Evolutionary conservation across 2,329 filamentous ascomycete genomes (phyloP), one percentile per base, ranked within the genome.

Genomic region (Coniochaeta pulveracea): DNA sequence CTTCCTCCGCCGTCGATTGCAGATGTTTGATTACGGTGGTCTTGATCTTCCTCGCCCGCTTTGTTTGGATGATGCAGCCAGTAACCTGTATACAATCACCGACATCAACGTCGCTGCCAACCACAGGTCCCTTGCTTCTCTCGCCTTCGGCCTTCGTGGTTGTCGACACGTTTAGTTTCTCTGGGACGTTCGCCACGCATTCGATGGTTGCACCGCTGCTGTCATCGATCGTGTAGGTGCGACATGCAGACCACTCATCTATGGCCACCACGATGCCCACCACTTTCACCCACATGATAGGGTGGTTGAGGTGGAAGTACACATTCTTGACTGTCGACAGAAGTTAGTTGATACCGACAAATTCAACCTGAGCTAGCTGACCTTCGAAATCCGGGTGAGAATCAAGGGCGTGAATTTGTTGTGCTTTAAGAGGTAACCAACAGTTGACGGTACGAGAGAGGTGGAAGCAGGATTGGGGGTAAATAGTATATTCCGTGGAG

Each of bases 251-350:
- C 36, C 60, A 68, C 15, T 74, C 63, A 41, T 74, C 66, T 22
- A 75, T 56, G 10, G 69, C 72, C 35, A 86, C 76, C 15, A 89
- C 66, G 7, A 85, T 55, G 19, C 84, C 84, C 6, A 76, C 68
- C 19, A 88, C 54, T 40, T 78, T 76, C 34, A 83, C 71, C 72
- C 78, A 88, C 65, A 76, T 74, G 44, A 89, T 74, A 0, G 83
- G 83, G 43, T 88, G 75, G 52, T 86, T 88, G 32, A 65, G 55
- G 57, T 76, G 66, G 54, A 86, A 85, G 49, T 66, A 78, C 21
- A 78, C 60, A 41, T 67, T 58, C 46, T 73, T 67, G 31, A 64
- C 68, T 61, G 34, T 2, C 10, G 6, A 28, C 15, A 7, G 8
- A 23, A 17, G 24, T 34, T 35, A 23, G 27, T 16, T 21, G 11